phyloP scores from a whole-genome alignment of 495 filamentous ascomycete genomes.

The Penicillium cataractarum region DNA sequence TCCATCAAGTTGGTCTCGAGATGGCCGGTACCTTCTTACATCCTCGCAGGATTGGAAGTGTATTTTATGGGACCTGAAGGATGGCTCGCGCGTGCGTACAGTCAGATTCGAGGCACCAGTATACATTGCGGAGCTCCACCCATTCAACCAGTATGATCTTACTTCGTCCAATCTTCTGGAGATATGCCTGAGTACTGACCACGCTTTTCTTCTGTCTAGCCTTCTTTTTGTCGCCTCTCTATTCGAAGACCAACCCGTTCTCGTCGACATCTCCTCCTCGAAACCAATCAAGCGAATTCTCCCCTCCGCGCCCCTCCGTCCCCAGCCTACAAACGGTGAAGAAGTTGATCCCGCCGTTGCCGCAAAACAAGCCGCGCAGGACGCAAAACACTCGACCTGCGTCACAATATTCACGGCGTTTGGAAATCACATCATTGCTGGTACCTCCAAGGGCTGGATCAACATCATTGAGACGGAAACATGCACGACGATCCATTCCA shows the following conservation, averaged over 20 bases:
- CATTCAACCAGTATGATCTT: constrained; percentile 76
- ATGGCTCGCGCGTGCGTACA: constrained; percentile 67
- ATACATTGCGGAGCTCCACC: constrained; percentile 93
- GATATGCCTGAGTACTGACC: background rate
- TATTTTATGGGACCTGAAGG: constrained; percentile 89
- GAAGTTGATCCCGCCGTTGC: constrained; percentile 63
- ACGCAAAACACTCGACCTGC: constrained; percentile 92
- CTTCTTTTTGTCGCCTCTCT: constrained; percentile 82
- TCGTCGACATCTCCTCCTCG: constrained; percentile 75
- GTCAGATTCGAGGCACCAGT: constrained; percentile 89
- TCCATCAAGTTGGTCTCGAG: constrained; percentile 78
- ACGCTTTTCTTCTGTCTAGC: constrained; percentile 44
- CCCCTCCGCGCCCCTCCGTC: constrained; percentile 77
- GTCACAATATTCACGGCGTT: constrained; percentile 82
- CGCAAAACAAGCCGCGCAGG: constrained; percentile 86
- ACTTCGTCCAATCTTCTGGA: background rate
- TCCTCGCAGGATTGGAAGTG: constrained; percentile 95
- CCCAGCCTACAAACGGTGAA: constrained; percentile 57
- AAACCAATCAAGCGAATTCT: constrained; percentile 73
- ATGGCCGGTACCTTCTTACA: constrained; percentile 90
- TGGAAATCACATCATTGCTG: constrained; percentile 85
- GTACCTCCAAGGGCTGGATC: constrained; percentile 91
- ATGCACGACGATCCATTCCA: constrained; percentile 79
- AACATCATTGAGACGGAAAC: constrained; percentile 88
- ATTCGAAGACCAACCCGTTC: constrained; percentile 87